These are phyloP conservation scores for Ascosphaera pollenicola DNA, from an alignment of 2,329 filamentous ascomycete species.

Conservation along the genomic window DNA sequence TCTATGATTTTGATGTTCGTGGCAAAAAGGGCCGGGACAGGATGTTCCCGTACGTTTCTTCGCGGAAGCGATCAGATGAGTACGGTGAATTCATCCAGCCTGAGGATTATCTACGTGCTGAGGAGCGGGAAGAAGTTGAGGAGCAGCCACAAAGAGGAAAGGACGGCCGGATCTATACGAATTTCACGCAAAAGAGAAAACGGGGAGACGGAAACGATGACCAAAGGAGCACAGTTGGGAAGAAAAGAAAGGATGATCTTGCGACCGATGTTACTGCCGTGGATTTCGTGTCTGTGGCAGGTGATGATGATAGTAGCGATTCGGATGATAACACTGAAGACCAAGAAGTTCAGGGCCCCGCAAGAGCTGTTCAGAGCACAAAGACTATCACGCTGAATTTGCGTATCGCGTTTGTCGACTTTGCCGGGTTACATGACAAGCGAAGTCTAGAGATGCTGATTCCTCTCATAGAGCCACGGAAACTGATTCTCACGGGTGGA, in stretches of 20 bases:
- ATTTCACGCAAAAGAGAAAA: slow-evolving; percentile 76
- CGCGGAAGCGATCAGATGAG: slow-evolving; percentile 62
- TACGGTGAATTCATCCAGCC: slow-evolving; percentile 87
- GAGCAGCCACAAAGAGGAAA: slow-evolving; percentile 37
- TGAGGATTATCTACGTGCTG: slow-evolving; percentile 80
- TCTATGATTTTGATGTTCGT: slow-evolving; percentile 84
- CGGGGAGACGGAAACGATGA: slow-evolving; percentile 49
- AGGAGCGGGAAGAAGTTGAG: slow-evolving; percentile 64
- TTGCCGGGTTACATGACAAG: slow-evolving; percentile 78
- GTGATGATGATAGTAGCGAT: slow-evolving; percentile 28
- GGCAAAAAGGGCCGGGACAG: slow-evolving; percentile 82
- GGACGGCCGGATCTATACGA: slow-evolving; percentile 32
- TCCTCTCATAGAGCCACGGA: slow-evolving; percentile 78
- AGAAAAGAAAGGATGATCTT: slow-evolving; percentile 39
- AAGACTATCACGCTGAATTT: slow-evolving; percentile 46
- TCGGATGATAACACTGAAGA: slow-evolving; percentile 32
- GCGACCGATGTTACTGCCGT: slow-evolving; percentile 7
- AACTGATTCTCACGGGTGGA: slow-evolving; percentile 79
- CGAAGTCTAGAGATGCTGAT: slow-evolving; percentile 88
- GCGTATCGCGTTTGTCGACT: slow-evolving; percentile 73
- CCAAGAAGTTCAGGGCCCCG: slow-evolving; percentile 38
- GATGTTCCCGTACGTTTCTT: slow-evolving; percentile 70
- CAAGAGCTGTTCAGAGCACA: slow-evolving; percentile 46
- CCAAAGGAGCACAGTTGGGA: slow-evolving; percentile 18
- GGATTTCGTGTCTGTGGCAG: slow-evolving; percentile 11